Evolutionary conservation across 805 yeast species (phyloP), one percentile per base, ranked within the genome.

Genomic region (Nakazawaea ishiwadae): DNA sequence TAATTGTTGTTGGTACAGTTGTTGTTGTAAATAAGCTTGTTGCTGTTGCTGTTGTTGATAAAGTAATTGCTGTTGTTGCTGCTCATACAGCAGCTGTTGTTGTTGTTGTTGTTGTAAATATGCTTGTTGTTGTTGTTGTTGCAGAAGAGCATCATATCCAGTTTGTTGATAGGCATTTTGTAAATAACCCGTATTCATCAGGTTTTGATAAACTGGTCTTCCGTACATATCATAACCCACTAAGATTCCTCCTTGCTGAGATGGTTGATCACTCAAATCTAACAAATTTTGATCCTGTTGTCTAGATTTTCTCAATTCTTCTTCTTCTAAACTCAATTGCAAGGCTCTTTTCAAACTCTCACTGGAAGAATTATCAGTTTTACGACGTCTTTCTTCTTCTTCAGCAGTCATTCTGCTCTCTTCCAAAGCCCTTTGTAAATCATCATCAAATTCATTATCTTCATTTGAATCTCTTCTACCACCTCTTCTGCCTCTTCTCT

Each of bases 331-430:
- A 33, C 86, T 76, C 50, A 86, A 69, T 59, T 77, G 75, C 45
- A 84, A 67, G 1, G 95, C 95, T 34, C 78, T 75, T 44, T 75
- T 74, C 37, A 85, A 66, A 20, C 82, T 88, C 16, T 77, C 79
- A 48, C 79, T 84, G 21, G 69, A 61, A 30, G 68, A 73, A 33
- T 66, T 73, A 24, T 58, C 64, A 35, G 59, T 58, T 36, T 66
- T 65, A 51, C 80, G 68, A 48, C 81, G 69, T 40, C 69, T 70
- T 47, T 79, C 84, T 50, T 89, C 96, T 47, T 85, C 90, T 49
- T 84, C 89, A 1, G 95, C 96, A 1, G 96, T 86, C 51, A 71
- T 59, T 54, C 77, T 75, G 39, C 95, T 83, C 54, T 82, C 83
- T 51, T 84, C 96, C 40, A 91, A 65, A 0, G 96, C 97, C 36